phyloP scores from a whole-genome alignment of 768 basidiomycete genomes.

The Sporobolomyces pararoseus region DNA sequence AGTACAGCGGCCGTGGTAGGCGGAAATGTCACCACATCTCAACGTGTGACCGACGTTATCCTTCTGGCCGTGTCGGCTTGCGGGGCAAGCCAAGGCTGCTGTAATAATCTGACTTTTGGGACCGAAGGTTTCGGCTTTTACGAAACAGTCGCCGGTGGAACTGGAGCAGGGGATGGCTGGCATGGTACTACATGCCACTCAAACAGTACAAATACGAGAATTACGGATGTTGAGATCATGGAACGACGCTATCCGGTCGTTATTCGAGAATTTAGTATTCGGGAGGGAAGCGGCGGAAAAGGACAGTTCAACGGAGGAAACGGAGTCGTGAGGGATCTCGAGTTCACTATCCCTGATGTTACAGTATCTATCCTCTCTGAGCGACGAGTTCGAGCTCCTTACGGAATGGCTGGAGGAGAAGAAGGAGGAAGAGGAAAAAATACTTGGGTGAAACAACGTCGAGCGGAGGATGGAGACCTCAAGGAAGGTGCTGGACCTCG shows the following conservation, averaged over 20 bases:
- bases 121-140: conserved; percentile 55
- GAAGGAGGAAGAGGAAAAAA: conserved; percentile 70
- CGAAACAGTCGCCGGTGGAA: conserved; percentile 89
- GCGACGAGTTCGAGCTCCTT: conserved; percentile 80
- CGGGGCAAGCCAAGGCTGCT: conserved; percentile 85
- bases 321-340: conserved; percentile 76
- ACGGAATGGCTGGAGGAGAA: conserved; percentile 76
- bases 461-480: conserved; percentile 56
- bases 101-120: conserved; percentile 79
- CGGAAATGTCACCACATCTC: conserved; percentile 85
- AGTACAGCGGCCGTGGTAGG: conserved; percentile 86
- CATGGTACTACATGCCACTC: too few species aligned
- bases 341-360: conserved; percentile 66
- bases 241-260: conserved; percentile 92
- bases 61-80: conserved; percentile 86
- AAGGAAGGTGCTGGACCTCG: conserved; percentile 51
- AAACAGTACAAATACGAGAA: conserved; percentile 59
- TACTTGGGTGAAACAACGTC: conserved; percentile 64
- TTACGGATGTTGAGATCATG: conserved; percentile 88
- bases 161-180: conserved; percentile 83
- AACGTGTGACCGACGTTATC: conserved; percentile 91
- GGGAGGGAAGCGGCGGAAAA: conserved; percentile 38
- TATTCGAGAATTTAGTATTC: conserved; percentile 63
- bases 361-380: conserved; percentile 86
- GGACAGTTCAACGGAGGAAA: conserved; percentile 64